Evolutionary conservation across 768 basidiomycete genomes (phyloP).

Genomic region (Termitomyces sp.): DNA sequence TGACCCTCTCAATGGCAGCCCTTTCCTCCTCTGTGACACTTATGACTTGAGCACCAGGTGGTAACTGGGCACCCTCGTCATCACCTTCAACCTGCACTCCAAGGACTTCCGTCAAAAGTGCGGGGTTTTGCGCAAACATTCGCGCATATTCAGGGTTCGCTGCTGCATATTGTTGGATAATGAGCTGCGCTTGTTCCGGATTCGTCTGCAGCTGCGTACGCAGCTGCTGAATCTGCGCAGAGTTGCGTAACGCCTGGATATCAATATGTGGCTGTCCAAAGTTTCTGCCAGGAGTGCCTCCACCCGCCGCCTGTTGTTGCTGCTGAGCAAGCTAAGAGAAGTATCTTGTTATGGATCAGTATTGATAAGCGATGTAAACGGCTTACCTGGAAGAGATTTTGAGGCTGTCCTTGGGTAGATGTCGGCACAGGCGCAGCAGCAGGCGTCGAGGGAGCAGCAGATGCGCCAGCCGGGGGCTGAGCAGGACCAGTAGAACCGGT

Average conservation of each 20-base stretch:
- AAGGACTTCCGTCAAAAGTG: conserved; percentile 60
- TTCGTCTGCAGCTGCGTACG: conserved; percentile 71
- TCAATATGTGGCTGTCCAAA: conserved; percentile 30
- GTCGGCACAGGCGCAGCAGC: conserved; percentile 26
- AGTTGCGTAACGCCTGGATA: conserved; percentile 50
- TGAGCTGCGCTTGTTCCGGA: conserved; percentile 69
- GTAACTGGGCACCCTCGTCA: conserved; percentile 35
- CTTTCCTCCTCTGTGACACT: conserved; percentile 83
- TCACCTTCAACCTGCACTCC: conserved; percentile 40
- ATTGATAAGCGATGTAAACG: background rate
- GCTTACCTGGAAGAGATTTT: conserved; percentile 83
- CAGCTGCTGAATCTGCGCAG: conserved; percentile 66
- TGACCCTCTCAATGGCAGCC: conserved; percentile 84
- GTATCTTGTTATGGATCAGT: background rate
- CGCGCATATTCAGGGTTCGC: conserved; percentile 76
- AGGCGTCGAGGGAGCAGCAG: conserved; percentile 30
- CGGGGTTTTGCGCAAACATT: conserved; percentile 65
- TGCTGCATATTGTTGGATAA: conserved; percentile 77
- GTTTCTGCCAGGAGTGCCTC: conserved; percentile 27
- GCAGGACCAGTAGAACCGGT: conserved; percentile 28
- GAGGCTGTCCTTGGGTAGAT: conserved; percentile 43
- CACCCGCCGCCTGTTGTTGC: conserved; percentile 49
- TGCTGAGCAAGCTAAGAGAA: conserved; percentile 62
- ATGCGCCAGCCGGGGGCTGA: conserved; percentile 29
- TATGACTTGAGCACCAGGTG: conserved; percentile 58